Base-by-base conservation (phyloP, 768 basidiomycete genomes). In the Tephrocybe rancida region DNA sequence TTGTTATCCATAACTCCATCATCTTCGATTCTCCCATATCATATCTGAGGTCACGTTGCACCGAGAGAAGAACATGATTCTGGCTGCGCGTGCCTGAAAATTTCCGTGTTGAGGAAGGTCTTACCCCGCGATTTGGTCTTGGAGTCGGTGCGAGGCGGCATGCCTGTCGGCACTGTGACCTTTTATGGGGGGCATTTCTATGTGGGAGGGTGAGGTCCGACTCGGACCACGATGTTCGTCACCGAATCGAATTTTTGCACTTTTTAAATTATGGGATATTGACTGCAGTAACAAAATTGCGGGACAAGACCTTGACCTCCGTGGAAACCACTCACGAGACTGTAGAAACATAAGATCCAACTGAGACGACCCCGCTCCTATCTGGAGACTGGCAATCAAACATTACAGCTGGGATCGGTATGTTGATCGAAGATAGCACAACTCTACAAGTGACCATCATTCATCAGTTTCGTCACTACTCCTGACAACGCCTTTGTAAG, bases 381-480 rank as follows among this genome's bases (percentile, higher is more conserved):
- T 43, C 46, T 55, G n/a, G n/a, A n/a, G n/a, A n/a, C n/a, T n/a
- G 54, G 48, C 57, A 51, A 58, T 58, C 53, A 54, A 54, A 54
- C 27, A 19, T 38, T 37, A 14, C 26, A 37, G 35, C 35, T 37
- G 35, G n/a, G n/a, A 22, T 52, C 47, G 37, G 48, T 42, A 24
- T 42, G 30, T 48, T 50, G 51, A 55, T 59, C 51, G 50, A 55
- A 52, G 48, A 55, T 52, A 32, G 9, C n/a, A 18, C 41, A 50
- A 43, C 27, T 51, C 29, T 35, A 32, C 47, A 48, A 46, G 29
- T 52, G 41, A 39, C 53, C 51, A 59, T 59, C 58, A 59, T 46
- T 55, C 39, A 52, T 56, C 54, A 47, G 55, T 56, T 56, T 52
- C 55, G 51, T 46, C 48, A 41, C 44, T 34, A 38, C 44, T 34